Evolutionary conservation across 345 rosid genomes (phyloP).

Genomic region (Arabis hirsuta): DNA sequence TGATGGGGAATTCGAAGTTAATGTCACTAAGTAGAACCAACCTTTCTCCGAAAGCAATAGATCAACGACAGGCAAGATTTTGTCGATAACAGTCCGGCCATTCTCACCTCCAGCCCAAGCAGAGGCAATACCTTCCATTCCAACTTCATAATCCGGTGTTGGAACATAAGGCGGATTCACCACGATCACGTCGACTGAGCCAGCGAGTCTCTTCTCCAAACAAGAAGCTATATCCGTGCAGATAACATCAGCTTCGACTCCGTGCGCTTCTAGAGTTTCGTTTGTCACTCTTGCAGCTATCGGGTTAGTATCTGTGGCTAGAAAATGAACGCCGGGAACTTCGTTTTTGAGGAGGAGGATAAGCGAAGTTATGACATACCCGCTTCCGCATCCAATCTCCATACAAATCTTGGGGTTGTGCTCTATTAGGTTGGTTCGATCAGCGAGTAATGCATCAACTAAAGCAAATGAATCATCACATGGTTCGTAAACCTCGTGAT

Average conservation of each 20-base stretch:
- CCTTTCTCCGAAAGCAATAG: slow-evolving; percentile 70
- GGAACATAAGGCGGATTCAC: slow-evolving; percentile 98
- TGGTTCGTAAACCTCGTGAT: slow-evolving; percentile 88
- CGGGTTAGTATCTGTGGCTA: slow-evolving; percentile 76
- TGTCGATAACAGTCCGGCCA: slow-evolving; percentile 65
- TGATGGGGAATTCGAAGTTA: slow-evolving; percentile 57
- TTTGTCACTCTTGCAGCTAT: slow-evolving; percentile 63
- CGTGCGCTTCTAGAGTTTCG: slow-evolving; percentile 73
- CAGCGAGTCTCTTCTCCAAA: slow-evolving; percentile 66
- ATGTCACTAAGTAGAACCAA: slow-evolving; percentile 79
- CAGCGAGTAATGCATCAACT: slow-evolving; percentile 87
- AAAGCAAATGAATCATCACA: slow-evolving; percentile 93
- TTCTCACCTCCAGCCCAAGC: slow-evolving; percentile 97
- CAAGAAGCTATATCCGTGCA: slow-evolving; percentile 66
- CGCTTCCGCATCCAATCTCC: slow-evolving; percentile 90
- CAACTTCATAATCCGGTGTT: slow-evolving; percentile 89
- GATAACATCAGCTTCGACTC: slow-evolving; percentile 69
- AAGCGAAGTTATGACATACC: slow-evolving; percentile 82
- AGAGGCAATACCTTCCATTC: slow-evolving; percentile 62
- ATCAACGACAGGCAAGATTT: slow-evolving; percentile 64
- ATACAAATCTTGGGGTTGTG: slow-evolving; percentile 68
- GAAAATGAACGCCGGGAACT: slow-evolving; percentile 46
- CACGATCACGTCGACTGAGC: slow-evolving; percentile 74
- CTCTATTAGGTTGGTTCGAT: slow-evolving; percentile 55
- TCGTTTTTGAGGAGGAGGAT: slow-evolving; percentile 68